Base-by-base conservation (phyloP, 176 grass and related monocot genomes). In the Ananas comosus region DNA sequence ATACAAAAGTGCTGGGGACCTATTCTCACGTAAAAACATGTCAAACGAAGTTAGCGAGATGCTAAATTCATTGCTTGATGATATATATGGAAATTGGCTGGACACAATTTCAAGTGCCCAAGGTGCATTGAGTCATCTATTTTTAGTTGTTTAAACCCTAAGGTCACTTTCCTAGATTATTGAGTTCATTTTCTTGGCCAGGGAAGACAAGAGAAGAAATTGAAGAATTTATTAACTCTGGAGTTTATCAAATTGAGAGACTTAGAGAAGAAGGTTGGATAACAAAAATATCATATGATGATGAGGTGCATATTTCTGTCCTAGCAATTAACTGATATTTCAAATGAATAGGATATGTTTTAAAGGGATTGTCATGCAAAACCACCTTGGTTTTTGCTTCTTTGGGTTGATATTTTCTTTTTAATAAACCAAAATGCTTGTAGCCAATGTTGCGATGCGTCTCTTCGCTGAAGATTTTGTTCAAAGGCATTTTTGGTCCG, bases 181-280 rank as follows among this genome's bases (percentile, higher is more conserved):
- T 42, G 33, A 42, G 56, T 10, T 61, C n/a, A 83, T 47, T 72
- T 14, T 70, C 79, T 79, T 19, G 59, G 49, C 63, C 47, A 97
- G 94, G 94, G 75, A 99, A 99, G 94, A 86, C 74, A 77, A 93
- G 69, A 61, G 89, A 90, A 85, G 87, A 93, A 83, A 75, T 90
- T 1, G 84, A 84, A 64, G 85, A 82, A 65, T 91, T 99, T 73
- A 74, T 99, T 25, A 90, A 99, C 86, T 87, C 89, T n/a, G 94
- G 94, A 78, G 89, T 99, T 84, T 99, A 88, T 81, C 83, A 93
- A 86, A 89, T 93, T 74, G 74, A 85, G 63, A 99, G 78, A 74
- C 87, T 99, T 81, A 99, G 93, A 88, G 78, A 90, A 82, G 87
- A 90, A 93, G 86, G 89, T 78, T 93, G 94, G 94, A 81, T 99